Conservation (phyloP, 148 eudicot species). For the Spergularia marina region DNA sequence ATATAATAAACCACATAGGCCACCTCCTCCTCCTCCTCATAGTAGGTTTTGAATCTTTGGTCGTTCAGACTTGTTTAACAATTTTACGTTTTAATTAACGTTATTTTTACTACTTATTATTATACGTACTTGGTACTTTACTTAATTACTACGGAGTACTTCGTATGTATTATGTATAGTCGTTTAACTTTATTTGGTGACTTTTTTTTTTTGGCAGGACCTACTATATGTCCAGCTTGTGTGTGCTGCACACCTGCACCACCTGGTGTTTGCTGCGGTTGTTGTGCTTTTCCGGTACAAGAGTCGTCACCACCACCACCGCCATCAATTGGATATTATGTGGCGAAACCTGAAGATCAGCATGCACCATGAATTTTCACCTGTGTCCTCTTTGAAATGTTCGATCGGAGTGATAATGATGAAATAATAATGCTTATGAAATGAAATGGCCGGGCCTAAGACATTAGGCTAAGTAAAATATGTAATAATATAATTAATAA, state of each 20-base stretch:
- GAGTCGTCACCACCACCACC: neutral
- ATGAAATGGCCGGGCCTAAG: no score
- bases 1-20: neutral
- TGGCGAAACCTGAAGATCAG: conserved; percentile 3
- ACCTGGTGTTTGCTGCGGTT: conserved; percentile 18
- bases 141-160: no score
- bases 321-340: neutral
- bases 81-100: neutral
- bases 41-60: neutral
- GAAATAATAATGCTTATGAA: no score
- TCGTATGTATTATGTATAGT: no score
- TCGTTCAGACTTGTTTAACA: neutral
- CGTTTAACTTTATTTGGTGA: neutral
- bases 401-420: no score
- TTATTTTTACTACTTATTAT: neutral
- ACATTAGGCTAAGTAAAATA: no score
- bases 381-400: no score
- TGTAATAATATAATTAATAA: no score
- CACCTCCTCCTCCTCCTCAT: conserved; percentile 13
- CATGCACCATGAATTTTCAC: neutral
- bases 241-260: conserved; percentile 31
- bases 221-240: conserved; percentile 29
- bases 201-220: neutral
- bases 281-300: conserved; percentile 14
- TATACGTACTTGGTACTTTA: no score